A percentile compares a stretch with the other conserved stretches of the same genome.
Conservation (phyloP, 331 rosid species). For the Stylosanthes scabra region DNA sequence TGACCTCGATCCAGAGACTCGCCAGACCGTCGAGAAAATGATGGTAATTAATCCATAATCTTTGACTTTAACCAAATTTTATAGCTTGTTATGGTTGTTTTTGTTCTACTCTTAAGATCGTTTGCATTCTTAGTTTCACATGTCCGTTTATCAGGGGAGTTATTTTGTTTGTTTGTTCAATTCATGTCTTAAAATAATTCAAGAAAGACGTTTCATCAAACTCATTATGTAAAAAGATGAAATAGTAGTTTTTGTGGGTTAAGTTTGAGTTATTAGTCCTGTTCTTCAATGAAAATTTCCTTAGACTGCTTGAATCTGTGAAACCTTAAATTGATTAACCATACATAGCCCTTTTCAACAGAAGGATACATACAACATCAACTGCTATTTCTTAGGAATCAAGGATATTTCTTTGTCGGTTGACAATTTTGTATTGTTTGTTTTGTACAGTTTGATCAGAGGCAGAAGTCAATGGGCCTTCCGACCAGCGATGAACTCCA, state of each 20-base stretch:
- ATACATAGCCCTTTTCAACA: not conserved
- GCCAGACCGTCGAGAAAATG: slow-evolving; percentile 93
- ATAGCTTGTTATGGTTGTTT: not conserved
- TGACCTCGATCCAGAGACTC: slow-evolving; percentile 92
- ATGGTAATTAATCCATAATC: slow-evolving; percentile 61
- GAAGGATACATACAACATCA: not conserved
- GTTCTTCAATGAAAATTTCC: not conserved
- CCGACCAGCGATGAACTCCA: slow-evolving; percentile 90
- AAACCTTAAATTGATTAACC: slow-evolving; percentile 4
- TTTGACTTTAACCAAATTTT: not conserved
- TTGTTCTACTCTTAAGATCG: not conserved
- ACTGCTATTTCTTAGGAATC: not conserved
- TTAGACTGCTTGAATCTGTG: slow-evolving; percentile 18
- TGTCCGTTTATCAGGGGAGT: not conserved
- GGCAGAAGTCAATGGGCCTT: slow-evolving; percentile 90
- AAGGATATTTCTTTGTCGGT: slow-evolving; percentile 3
- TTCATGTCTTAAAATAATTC: not conserved
- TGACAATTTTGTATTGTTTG: slow-evolving; percentile 20
- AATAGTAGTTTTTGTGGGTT: not conserved
- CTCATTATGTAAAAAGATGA: not conserved
- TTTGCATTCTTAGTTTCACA: not conserved
- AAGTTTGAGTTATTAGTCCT: not conserved
- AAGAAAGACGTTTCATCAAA: not conserved
- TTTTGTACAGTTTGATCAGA: slow-evolving; percentile 80
- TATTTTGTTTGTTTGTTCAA: not conserved